Evolutionary conservation across 1,284 basidiomycete genomes (phyloP).

Genomic region (Psilocybe mexicana): DNA sequence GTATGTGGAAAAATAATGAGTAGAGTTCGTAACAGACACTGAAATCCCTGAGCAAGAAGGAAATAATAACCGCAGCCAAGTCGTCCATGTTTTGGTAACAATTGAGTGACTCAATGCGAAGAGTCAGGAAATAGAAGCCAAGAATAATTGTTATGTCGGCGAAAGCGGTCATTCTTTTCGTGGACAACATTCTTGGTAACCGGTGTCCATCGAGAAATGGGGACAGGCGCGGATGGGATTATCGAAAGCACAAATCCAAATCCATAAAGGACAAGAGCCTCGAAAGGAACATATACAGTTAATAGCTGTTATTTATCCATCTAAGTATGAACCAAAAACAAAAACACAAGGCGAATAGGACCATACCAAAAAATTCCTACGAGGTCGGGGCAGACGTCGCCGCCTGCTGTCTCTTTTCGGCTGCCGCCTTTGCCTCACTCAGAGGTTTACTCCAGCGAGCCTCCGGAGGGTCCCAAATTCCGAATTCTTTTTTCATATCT

Average conservation of each 20-base stretch:
- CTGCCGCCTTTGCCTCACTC: conserved; percentile 52
- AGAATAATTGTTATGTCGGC: neutral
- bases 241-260: neutral
- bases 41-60: too few relatives aligned
- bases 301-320: neutral
- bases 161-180: neutral
- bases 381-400: neutral
- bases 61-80: too few relatives aligned
- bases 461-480: conserved; percentile 78
- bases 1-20: neutral
- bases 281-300: neutral
- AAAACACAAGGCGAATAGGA: neutral
- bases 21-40: too few relatives aligned
- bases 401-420: conserved; percentile 27
- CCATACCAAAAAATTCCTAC: neutral
- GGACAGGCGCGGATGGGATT: too few relatives aligned
- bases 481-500: conserved; percentile 80
- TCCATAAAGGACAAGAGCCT: neutral
- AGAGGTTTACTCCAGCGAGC: conserved; percentile 64
- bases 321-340: neutral
- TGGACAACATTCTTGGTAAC: neutral
- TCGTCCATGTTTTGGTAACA: neutral
- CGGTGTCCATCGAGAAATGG: neutral
- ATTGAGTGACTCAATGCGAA: neutral
- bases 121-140: neutral